Base-by-base conservation (phyloP, 495 filamentous ascomycete genomes). In the Talaromyces adpressus region DNA sequence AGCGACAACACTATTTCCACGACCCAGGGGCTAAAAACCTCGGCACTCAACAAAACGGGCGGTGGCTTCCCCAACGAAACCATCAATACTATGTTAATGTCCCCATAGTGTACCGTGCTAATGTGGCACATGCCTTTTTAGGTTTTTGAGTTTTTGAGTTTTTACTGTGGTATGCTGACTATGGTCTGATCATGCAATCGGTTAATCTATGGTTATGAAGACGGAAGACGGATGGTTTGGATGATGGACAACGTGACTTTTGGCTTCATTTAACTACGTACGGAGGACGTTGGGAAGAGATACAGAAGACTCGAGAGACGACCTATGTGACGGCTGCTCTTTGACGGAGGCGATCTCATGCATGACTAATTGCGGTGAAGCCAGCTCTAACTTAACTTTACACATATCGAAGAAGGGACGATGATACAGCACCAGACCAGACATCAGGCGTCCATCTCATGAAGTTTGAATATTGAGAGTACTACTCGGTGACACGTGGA, bases 11-110 rank as follows among this genome's bases (percentile, higher is more conserved):
- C 27, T 29, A 27, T 56, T 56, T 18, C 52, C 52, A 56, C 52
- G 52, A n/a, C 52, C 23, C 11, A 5, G 16, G 11, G 3, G 8
- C 52, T 56, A 27, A 56, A 56, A 27, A 23, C 52, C 52, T 56
- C 52, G 52, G 52, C 8, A 56, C 52, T 56, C 52, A 56, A 56
- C 52, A 56, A 56, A 56, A 56, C 52, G 27, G 52, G 27, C 22
- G 52, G 22, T 56, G 52, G 52, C 52, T 56, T 56, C 52, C 52
- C 52, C 52, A 56, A 56, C 52, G 52, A 56, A 56, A 56, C 23
- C n/a, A 47, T 18, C 2, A 18, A 18, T n/a, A 49, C n/a, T n/a
- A 49, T 7, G 3, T 16, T n/a, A 3, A 3, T 16, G 2, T 5
- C 1, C 14, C 12, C 14, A 45, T 16, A 45, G 11, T 11, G 12